Evolutionary conservation across 129 eudicot species (phyloP).

Genomic region (Scalesia atractyloides): DNA sequence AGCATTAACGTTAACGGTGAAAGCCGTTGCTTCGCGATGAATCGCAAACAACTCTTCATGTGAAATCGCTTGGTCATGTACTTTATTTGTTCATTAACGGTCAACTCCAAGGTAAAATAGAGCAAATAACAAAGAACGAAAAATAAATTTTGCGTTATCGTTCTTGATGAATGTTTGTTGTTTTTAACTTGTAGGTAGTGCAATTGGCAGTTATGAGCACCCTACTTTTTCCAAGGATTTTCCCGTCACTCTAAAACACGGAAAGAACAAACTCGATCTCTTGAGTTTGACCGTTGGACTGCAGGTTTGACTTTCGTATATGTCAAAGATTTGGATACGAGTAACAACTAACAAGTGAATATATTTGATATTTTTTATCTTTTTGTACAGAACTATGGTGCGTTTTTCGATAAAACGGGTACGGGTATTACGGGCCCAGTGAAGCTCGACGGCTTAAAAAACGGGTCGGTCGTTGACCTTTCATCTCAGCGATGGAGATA

Average conservation of each 20-base stretch:
- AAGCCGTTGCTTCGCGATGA: slow-evolving; percentile 76
- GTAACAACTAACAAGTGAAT: slow-evolving; percentile 20
- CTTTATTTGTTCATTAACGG: slow-evolving; percentile 77
- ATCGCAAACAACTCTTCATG: slow-evolving; percentile 67
- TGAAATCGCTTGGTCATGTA: slow-evolving; percentile 85
- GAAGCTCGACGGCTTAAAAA: slow-evolving; percentile 49
- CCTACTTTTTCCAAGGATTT: slow-evolving; percentile 46
- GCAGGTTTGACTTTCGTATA: slow-evolving; percentile 57
- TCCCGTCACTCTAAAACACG: slow-evolving; percentile 52
- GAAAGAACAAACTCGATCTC: slow-evolving; percentile 71
- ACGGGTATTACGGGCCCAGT: slow-evolving; percentile 94
- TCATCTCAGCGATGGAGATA: slow-evolving; percentile 84
- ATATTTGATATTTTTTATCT: slow-evolving; percentile 25
- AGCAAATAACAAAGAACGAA: background rate
- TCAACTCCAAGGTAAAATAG: slow-evolving; percentile 66
- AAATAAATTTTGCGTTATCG: background rate
- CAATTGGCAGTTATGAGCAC: slow-evolving; percentile 40
- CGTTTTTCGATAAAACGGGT: slow-evolving; percentile 62
- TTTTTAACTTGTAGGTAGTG: slow-evolving; percentile 52
- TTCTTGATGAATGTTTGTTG: slow-evolving; percentile 5
- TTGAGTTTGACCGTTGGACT: slow-evolving; percentile 95
- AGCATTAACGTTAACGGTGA: slow-evolving; percentile 58
- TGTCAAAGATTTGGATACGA: background rate
- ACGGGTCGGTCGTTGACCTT: slow-evolving; percentile 58
- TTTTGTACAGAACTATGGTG: slow-evolving; percentile 77